phyloP scores from a whole-genome alignment of 2,329 filamentous ascomycete genomes.

The Stachybotrys echinatus region DNA sequence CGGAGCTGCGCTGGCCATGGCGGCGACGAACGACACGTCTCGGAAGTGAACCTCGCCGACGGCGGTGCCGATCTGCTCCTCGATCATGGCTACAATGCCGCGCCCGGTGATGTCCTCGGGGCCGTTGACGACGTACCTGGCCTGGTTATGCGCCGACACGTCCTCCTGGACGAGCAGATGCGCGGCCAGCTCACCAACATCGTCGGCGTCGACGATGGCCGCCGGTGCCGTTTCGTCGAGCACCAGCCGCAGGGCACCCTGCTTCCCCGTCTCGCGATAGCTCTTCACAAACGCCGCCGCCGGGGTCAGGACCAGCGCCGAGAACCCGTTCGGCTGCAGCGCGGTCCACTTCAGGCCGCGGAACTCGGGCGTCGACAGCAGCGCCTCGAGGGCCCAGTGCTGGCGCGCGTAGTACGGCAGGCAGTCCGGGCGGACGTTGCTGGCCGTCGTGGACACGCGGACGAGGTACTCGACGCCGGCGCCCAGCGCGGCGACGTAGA shows the following conservation, averaged over 20 bases:
- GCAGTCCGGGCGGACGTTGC: background rate
- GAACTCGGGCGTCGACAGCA: background rate
- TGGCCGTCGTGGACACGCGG: background rate
- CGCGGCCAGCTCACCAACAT: background rate
- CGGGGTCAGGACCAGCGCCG: background rate
- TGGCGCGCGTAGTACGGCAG: background rate
- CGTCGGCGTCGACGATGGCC: background rate
- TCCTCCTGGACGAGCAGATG: background rate
- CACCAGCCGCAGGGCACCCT: background rate
- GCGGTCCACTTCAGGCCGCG: background rate
- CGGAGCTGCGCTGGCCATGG: background rate
- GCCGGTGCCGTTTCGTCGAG: background rate
- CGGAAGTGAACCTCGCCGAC: background rate
- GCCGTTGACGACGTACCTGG: background rate
- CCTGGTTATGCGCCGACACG: background rate
- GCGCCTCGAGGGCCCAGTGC: background rate
- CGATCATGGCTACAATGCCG: background rate
- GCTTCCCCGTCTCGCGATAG: background rate
- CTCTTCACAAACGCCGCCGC: background rate
- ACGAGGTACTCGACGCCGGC: constrained; percentile 1
- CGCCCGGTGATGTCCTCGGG: background rate
- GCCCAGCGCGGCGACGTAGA: background rate
- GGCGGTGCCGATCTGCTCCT: background rate
- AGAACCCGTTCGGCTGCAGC: constrained; percentile 1
- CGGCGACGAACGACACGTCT: background rate